Conservation (phyloP, 306 rosid genomes). For the Sophora flavescens region DNA sequence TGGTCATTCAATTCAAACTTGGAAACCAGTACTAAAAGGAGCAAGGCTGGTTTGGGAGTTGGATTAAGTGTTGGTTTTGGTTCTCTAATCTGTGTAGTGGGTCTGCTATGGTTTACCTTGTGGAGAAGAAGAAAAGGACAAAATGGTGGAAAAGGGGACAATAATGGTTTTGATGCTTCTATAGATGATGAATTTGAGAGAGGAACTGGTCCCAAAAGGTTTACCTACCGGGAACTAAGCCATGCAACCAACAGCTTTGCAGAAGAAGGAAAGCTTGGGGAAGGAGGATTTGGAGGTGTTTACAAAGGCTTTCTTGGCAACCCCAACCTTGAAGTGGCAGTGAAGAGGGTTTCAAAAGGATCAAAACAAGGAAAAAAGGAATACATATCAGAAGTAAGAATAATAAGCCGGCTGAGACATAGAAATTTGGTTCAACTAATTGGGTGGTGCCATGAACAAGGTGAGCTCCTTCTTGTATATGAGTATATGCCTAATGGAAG, state of each 20-base stretch:
- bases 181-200: conserved; percentile 72
- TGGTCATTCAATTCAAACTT: conserved; percentile 83
- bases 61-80: conserved; percentile 53
- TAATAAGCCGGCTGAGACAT: conserved; percentile 74
- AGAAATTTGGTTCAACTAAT: conserved; percentile 78
- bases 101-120: conserved; percentile 52
- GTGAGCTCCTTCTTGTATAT: conserved; percentile 75
- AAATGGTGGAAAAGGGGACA: conserved; percentile 15
- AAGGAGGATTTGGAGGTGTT: conserved; percentile 85
- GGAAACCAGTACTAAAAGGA: conserved; percentile 27
- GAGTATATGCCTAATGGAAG: conserved; percentile 82
- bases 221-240: conserved; percentile 61
- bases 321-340: conserved; percentile 60
- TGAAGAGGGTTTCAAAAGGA: conserved; percentile 77
- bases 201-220: conserved; percentile 73
- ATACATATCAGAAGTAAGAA: conserved; percentile 72
- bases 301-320: conserved; percentile 60
- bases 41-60: conserved; percentile 39
- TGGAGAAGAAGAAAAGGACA: conserved; percentile 51
- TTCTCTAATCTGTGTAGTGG: conserved; percentile 48
- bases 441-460: conserved; percentile 83
- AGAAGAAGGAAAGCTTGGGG: conserved; percentile 71
- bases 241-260: conserved; percentile 59
- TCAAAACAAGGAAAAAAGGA: conserved; percentile 82
- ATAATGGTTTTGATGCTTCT: conserved; percentile 45